A percentile compares a stretch with the other conserved stretches of the same genome.
These are phyloP conservation scores for Trichomonascus vanleenenianus DNA, from an alignment of 805 yeast genomes.

Conservation along the genomic window DNA sequence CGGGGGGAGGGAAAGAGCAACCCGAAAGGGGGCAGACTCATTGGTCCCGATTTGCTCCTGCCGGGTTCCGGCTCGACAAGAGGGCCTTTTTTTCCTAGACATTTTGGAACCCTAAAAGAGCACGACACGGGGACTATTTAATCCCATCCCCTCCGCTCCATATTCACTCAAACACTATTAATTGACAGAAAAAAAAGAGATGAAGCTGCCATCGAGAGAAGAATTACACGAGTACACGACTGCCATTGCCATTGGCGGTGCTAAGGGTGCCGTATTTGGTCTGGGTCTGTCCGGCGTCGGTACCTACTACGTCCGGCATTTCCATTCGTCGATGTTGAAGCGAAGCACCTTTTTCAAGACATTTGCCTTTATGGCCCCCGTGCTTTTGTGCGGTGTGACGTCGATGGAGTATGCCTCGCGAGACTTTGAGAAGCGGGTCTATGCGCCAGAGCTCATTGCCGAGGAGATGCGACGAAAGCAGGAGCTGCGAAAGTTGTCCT, in stretches of 20 bases:
- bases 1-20: no score
- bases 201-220: constrained; percentile 62
- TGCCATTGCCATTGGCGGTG: constrained; percentile 52
- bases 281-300: constrained; percentile 43
- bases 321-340: constrained; percentile 11
- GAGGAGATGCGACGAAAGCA: constrained; percentile 19
- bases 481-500: constrained; percentile 11
- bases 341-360: constrained; percentile 35
- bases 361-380: constrained; percentile 62
- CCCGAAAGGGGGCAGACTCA: no score
- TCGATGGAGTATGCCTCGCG: constrained; percentile 66
- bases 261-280: constrained; percentile 54
- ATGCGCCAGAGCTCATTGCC: constrained; percentile 26
- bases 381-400: constrained; percentile 52
- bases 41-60: no score
- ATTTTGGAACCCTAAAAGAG: background rate
- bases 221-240: constrained; percentile 59
- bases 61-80: no score
- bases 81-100: background rate
- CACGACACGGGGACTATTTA: background rate
- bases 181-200: constrained; percentile 23
- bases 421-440: constrained; percentile 52
- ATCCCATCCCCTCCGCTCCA: background rate
- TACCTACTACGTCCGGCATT: constrained; percentile 3
- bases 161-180: background rate